phyloP scores from a whole-genome alignment of 1,284 basidiomycete genomes.

The Marasmius tenuissimus region DNA sequence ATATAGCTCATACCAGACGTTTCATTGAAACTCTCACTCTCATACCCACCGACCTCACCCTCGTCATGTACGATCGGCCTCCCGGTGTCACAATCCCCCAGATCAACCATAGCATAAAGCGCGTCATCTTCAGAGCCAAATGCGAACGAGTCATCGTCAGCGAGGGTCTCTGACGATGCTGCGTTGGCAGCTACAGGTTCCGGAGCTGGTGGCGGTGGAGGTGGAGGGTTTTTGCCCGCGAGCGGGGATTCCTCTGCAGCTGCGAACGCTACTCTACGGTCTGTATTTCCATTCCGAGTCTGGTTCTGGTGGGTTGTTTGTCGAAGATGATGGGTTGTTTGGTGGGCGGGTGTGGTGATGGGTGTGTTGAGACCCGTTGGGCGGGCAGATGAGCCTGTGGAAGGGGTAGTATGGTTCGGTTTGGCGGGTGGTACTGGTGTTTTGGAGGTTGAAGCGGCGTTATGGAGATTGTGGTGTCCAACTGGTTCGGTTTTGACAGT shows the following conservation, averaged over 20 bases:
- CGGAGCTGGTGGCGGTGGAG: neutral
- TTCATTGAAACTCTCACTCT: neutral
- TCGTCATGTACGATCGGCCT: slow-evolving; percentile 53
- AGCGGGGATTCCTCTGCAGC: slow-evolving; percentile 9
- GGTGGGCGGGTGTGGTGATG: slow-evolving; percentile 16
- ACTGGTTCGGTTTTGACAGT: neutral
- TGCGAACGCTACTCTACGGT: neutral
- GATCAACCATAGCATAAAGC: slow-evolving; percentile 57
- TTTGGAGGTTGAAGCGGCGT: neutral
- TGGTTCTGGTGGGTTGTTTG: neutral
- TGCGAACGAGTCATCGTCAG: slow-evolving; percentile 41
- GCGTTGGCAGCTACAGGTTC: neutral
- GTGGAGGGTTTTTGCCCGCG: neutral
- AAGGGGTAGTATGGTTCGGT: slow-evolving; percentile 24
- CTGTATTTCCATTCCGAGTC: no score
- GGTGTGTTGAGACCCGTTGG: slow-evolving; percentile 17
- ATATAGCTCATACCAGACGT: neutral
- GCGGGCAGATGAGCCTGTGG: slow-evolving; percentile 17
- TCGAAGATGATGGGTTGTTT: neutral
- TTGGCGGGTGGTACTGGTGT: slow-evolving; percentile 14
- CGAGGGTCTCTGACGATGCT: slow-evolving; percentile 9
- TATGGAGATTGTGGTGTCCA: neutral
- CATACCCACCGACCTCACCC: slow-evolving; percentile 16
- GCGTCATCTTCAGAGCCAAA: slow-evolving; percentile 65
- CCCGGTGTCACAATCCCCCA: slow-evolving; percentile 51